Evolutionary conservation across 495 filamentous ascomycete species (phyloP).

Genomic region (Rusavskia elegans): DNA sequence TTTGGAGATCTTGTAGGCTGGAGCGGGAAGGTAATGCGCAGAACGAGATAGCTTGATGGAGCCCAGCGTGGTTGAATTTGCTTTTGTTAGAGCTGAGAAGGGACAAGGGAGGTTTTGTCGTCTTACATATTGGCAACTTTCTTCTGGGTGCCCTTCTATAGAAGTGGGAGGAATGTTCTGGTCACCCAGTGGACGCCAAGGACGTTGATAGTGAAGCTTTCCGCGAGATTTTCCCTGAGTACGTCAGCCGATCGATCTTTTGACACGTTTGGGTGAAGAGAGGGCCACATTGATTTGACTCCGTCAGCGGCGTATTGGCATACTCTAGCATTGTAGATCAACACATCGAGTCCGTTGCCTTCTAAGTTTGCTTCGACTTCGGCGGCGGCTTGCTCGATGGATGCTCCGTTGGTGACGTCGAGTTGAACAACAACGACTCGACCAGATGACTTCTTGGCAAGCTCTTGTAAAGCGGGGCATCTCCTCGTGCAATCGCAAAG

Average conservation of each 20-base stretch:
- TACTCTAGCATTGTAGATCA: slow-evolving; percentile 26
- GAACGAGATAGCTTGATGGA: slow-evolving; percentile 19
- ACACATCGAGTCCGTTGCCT: slow-evolving; percentile 22
- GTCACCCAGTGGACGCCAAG: slow-evolving; percentile 21
- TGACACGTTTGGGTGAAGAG: neutral
- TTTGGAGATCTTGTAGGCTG: slow-evolving; percentile 38
- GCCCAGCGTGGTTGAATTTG: slow-evolving; percentile 22
- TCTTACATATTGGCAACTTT: slow-evolving; percentile 28
- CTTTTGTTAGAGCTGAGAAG: neutral
- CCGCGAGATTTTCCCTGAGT: slow-evolving; percentile 18
- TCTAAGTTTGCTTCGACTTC: slow-evolving; percentile 14
- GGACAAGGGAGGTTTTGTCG: neutral
- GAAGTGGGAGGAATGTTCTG: slow-evolving; percentile 24
- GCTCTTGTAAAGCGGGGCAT: slow-evolving; percentile 14
- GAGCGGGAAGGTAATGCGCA: slow-evolving; percentile 12
- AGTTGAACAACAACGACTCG: slow-evolving; percentile 17
- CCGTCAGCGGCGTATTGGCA: slow-evolving; percentile 12
- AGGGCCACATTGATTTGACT: slow-evolving; percentile 13
- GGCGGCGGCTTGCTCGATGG: slow-evolving; percentile 15
- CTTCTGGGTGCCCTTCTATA: slow-evolving; percentile 28
- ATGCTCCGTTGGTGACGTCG: slow-evolving; percentile 16
- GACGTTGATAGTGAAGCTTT: slow-evolving; percentile 23
- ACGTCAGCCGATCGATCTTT: neutral
- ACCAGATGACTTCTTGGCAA: slow-evolving; percentile 12
- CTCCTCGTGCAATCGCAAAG: slow-evolving; percentile 18